Base-by-base conservation (phyloP, 164 flowering plant genomes). In the Tetracentron sinense region DNA sequence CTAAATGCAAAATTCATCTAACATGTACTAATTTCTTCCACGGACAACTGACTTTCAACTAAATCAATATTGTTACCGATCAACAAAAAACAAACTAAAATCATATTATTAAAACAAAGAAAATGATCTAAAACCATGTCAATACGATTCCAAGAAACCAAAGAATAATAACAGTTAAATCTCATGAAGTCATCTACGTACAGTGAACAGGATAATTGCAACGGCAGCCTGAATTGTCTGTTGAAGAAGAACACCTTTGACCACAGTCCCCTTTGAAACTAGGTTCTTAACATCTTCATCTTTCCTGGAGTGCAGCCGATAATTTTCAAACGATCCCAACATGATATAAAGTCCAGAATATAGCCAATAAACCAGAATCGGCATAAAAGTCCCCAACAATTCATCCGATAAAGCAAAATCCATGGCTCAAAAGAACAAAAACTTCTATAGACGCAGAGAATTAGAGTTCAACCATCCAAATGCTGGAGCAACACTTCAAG, bases 281-380 rank as follows among this genome's bases (percentile, higher is more conserved):
- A 90, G 73, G 72, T 94, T 94, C 82, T 91, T 94, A 58, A 81
- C 79, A 54, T 87, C 93, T 62, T 94, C 97, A 31, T 94, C 98
- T 56, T 76, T 78, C 76, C 68, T 84, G 0, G 93, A 74, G 57
- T 91, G 98, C 81, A 93, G 66, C 31, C 97, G 76, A 58, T 89
- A 90, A 23, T 80, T 76, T 25, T 93, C 92, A 17, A 84, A 69
- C 4, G 75, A 73, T 0, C 80, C 89, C n/a, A 94, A 29, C 69
- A 77, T 10, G 7, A 81, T 38, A 65, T 91, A 91, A 1, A 94
- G 17, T n/a, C 96, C 97, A 0, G 97, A 90, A 69, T 94, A 94
- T 2, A 69, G 51, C 97, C 98, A 94, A 71, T 94, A 94, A 22
- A 90, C 84, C 48, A 84, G 7, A 62, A 90, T 81, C 10, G 96